Base-by-base conservation (phyloP, 2,329 filamentous ascomycete genomes). In the Pseudopyricularia javanii region DNA sequence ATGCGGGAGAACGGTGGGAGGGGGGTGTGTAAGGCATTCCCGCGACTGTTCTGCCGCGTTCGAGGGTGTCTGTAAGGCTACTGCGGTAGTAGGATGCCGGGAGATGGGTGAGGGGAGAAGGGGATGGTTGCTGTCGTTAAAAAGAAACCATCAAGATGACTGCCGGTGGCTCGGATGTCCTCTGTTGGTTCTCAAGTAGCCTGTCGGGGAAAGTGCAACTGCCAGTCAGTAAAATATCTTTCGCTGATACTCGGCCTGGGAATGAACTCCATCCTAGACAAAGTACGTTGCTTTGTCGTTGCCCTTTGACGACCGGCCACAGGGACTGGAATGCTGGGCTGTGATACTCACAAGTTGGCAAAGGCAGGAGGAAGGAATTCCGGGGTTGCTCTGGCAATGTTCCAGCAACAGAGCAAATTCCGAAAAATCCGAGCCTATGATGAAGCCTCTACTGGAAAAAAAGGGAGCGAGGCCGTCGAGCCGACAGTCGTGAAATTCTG, bases 11-110 rank as follows among this genome's bases (percentile, higher is more conserved):
- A 64, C 76, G 72, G 64, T 80, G 79, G 61, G 83, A 80, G 57
- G 88, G 88, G 56, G 88, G 87, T 69, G 88, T 93, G 74, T 93
- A 93, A 81, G 88, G 88, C 88, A 93, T 93, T 73, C 78, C 73
- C 67, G 61, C 53, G 59, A 59, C 62, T 59, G 59, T 56, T 61
- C 54, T 57, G 56, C 56, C 56, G 24, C 47, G 35, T 30, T 35
- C n/a, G 34, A 53, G 33, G 15, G 49, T 37, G 33, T 35, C 5
- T 22, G 33, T 40, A 28, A 24, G 24, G 20, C 22, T 34, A 14
- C 49, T 50, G 30, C 43, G 51, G 26, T 35, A 30, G 47, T 17
- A 43, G 53, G 47, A 47, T 30, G 52, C 9, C 32, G 47, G 40
- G 30, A 28, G 40, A 12, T 43, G 53, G 35, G 45, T 26, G 28